Conservation (phyloP, 2,329 filamentous ascomycete genomes). For the Diaporthe sp. region DNA sequence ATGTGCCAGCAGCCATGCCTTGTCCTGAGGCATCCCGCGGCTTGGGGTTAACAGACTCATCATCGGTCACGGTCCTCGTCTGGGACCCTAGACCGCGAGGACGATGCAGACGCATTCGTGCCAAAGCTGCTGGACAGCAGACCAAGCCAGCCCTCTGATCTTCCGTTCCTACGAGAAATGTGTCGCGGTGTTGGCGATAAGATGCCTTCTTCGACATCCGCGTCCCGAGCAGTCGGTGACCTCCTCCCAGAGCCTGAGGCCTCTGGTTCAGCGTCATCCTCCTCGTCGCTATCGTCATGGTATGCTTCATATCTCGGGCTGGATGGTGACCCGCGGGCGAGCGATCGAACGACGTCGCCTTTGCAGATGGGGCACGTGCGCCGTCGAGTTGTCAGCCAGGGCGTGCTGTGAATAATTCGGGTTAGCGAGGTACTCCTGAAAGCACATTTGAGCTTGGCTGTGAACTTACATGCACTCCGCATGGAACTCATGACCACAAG, state of each 20-base stretch:
- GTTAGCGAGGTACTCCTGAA: slow-evolving; percentile 42
- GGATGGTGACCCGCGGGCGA: slow-evolving; percentile 67
- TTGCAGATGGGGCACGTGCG: slow-evolving; percentile 99
- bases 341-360: slow-evolving; percentile 86
- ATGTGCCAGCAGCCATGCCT: background rate
- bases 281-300: slow-evolving; percentile 65
- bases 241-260: slow-evolving; percentile 37
- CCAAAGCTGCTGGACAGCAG: slow-evolving; percentile 37
- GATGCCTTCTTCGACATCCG: slow-evolving; percentile 60
- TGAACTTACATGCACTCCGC: slow-evolving; percentile 94
- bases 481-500: slow-evolving; percentile 98
- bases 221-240: slow-evolving; percentile 45
- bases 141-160: slow-evolving; percentile 34
- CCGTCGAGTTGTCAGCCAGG: slow-evolving; percentile 94
- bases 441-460: background rate
- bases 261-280: slow-evolving; percentile 51
- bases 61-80: slow-evolving; percentile 39
- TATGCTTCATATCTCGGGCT: slow-evolving; percentile 67
- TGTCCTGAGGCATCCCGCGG: background rate
- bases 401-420: slow-evolving; percentile 72
- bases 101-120: slow-evolving; percentile 28
- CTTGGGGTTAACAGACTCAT: background rate
- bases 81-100: slow-evolving; percentile 22
- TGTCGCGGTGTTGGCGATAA: slow-evolving; percentile 42
- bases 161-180: slow-evolving; percentile 9